A percentile compares a stretch with the other conserved stretches of the same genome.
Evolutionary conservation across 1,284 basidiomycete species (phyloP).

Genomic region (Wallemia mellicola): DNA sequence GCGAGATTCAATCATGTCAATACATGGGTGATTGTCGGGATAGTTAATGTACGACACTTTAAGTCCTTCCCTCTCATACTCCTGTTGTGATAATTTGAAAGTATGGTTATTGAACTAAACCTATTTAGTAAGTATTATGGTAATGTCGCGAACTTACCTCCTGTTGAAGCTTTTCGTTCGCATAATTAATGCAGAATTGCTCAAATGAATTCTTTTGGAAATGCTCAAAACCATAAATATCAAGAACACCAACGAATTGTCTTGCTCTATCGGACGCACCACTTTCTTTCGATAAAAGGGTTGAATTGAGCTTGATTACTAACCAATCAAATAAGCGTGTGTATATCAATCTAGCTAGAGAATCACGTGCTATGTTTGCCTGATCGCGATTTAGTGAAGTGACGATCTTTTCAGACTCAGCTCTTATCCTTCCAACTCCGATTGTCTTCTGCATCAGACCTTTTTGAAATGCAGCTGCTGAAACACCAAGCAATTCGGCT

Average conservation of each 20-base stretch:
- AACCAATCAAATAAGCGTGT: constrained; percentile 97
- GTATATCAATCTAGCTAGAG: constrained; percentile 94
- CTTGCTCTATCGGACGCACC: constrained; percentile 58
- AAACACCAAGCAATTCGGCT: constrained; percentile 67
- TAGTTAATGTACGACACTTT: constrained; percentile 99
- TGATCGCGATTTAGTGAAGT: constrained; percentile 57
- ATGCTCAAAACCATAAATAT: constrained; percentile 19
- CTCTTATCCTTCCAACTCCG: constrained; percentile 18
- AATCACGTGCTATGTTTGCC: constrained; percentile 77
- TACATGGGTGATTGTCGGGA: constrained; percentile 94
- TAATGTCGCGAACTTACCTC: constrained; percentile 25
- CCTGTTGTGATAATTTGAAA: constrained; percentile 87
- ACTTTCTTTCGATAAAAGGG: constrained; percentile 42
- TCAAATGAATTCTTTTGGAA: constrained; percentile 62
- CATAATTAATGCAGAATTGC: constrained; percentile 99
- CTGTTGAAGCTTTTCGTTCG: constrained; percentile 91
- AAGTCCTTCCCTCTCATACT: constrained; percentile 92
- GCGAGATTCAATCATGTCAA: constrained; percentile 92
- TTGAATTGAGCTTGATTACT: constrained; percentile 86
- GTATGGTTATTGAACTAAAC: constrained; percentile 86
- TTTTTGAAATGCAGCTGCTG: constrained; percentile 76
- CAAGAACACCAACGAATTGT: constrained; percentile 96
- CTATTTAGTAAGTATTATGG: not conserved
- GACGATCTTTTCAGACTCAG: constrained; percentile 82
- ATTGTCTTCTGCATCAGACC: constrained; percentile 98